Conservation (phyloP, 2,329 filamentous ascomycete genomes). For the Colletotrichum horii region DNA sequence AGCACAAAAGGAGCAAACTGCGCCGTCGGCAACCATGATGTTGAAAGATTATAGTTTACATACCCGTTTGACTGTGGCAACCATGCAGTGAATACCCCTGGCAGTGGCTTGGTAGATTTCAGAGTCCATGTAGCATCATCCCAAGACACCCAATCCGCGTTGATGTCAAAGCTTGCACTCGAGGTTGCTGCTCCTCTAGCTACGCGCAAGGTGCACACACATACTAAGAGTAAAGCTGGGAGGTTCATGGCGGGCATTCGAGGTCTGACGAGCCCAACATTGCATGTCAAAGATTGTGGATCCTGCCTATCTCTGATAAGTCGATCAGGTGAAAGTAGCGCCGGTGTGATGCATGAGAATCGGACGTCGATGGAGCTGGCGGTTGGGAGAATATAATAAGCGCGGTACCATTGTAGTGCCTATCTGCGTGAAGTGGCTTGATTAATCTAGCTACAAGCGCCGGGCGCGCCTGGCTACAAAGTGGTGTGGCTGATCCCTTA, state of each 20-base stretch:
- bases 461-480: too few species aligned
- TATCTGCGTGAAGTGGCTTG: too few species aligned
- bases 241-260: neutral
- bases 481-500: too few species aligned
- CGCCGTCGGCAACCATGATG: neutral
- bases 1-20: neutral
- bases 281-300: neutral
- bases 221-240: neutral
- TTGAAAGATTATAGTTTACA: neutral
- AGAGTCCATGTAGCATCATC: neutral
- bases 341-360: neutral
- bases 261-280: neutral
- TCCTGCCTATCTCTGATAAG: neutral
- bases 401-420: neutral
- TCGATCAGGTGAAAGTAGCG: neutral
- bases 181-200: neutral
- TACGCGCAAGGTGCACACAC: neutral
- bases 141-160: conserved; percentile 2
- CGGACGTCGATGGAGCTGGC: neutral
- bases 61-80: neutral
- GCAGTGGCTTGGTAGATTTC: neutral
- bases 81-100: neutral
- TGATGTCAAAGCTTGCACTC: neutral
- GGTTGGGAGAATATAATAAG: neutral
- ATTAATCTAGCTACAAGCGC: too few species aligned